A percentile compares a stretch with the other conserved stretches of the same genome.
phyloP scores from a whole-genome alignment of 176 grass and related monocot genomes.

The Rhipidocladum racemiflorum region DNA sequence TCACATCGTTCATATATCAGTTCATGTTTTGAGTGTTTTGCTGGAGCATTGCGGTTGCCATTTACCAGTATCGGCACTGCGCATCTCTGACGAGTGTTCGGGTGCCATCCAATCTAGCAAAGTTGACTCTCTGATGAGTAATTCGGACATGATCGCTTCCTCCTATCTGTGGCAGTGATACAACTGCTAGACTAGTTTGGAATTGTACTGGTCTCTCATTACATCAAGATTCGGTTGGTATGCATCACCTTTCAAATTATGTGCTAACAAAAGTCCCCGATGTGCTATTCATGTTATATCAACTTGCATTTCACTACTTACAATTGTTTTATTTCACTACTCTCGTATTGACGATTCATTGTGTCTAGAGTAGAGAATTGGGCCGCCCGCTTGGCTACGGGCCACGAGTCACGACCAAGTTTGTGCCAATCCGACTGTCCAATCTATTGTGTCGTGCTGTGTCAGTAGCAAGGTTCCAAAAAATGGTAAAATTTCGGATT shows the following conservation, averaged over 20 bases:
- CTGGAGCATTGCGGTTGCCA: slow-evolving; percentile 7
- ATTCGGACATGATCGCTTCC: background rate
- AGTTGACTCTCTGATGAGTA: slow-evolving; percentile 15
- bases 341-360: background rate
- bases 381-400: too few relatives aligned
- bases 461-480: too few relatives aligned
- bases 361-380: too few relatives aligned
- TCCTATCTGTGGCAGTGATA: background rate
- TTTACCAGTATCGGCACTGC: background rate
- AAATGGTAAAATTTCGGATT: too few relatives aligned
- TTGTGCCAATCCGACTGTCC: too few relatives aligned
- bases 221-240: background rate
- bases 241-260: background rate
- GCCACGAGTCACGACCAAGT: too few relatives aligned
- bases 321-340: background rate
- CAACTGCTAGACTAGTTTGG: background rate
- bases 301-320: background rate
- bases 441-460: too few relatives aligned
- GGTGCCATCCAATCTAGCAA: slow-evolving; percentile 26
- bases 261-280: background rate
- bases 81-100: background rate
- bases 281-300: background rate
- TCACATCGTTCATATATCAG: too few relatives aligned
- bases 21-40: background rate
- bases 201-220: background rate